Conservation (phyloP, 768 basidiomycete species). For the Tephrocybe sp. region DNA sequence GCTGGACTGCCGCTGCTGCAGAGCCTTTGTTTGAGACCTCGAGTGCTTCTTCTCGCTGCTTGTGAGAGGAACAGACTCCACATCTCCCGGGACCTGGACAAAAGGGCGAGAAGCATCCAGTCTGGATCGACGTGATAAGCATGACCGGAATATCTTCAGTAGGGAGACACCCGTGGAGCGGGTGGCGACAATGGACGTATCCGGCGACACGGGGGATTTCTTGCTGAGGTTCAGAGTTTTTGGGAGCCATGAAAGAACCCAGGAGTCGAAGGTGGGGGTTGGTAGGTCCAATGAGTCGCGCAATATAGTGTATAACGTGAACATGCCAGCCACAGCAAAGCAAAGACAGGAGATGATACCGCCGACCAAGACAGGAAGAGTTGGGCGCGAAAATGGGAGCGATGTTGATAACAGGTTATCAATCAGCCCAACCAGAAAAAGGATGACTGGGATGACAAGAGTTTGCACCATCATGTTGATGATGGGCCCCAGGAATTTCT, state of each 20-base stretch:
- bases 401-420: conserved; percentile 12
- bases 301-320: not conserved
- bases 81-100: too few relatives aligned
- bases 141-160: too few relatives aligned
- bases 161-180: too few relatives aligned
- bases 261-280: not conserved
- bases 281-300: not conserved
- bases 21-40: too few relatives aligned
- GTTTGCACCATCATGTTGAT: conserved; percentile 11
- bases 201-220: too few relatives aligned
- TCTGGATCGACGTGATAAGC: too few relatives aligned
- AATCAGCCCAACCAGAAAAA: conserved; percentile 14
- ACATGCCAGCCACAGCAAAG: not conserved
- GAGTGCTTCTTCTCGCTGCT: too few relatives aligned
- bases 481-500: conserved; percentile 10
- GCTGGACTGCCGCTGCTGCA: not conserved
- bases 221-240: too few relatives aligned
- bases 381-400: not conserved
- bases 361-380: not conserved
- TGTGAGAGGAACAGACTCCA: too few relatives aligned
- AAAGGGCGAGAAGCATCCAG: too few relatives aligned
- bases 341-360: not conserved
- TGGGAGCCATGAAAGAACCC: not conserved
- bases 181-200: too few relatives aligned
- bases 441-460: conserved; percentile 11